Evolutionary conservation across 2,329 filamentous ascomycete genomes (phyloP), one percentile per base, ranked within the genome.

Genomic region (Mariannaea sp.): DNA sequence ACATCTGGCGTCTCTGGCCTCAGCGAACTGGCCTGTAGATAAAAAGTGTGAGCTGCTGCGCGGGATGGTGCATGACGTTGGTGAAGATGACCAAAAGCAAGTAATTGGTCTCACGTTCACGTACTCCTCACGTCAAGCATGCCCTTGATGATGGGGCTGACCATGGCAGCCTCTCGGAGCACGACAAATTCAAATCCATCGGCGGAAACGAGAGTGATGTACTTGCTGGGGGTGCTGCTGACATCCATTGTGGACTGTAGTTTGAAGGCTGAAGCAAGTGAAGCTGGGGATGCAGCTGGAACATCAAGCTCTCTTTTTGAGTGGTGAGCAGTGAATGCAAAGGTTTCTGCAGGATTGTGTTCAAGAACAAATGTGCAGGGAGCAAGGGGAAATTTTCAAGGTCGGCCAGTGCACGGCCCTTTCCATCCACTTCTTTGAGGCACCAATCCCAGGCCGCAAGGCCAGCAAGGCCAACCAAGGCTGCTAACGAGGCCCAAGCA

Each of bases 101-200:
- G 12, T 7, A 24, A 35, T 42, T 43, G 30, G 36, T n/a, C 12
- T 39, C 17, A 10, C 39, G 19, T 41, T 62, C 54, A 70, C 68
- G 63, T 67, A 87, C 86, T 87, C 62, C 80, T 79, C 13, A 85
- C 82, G 65, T 90, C 86, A 55, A 93, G 75, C 82, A 90, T 91
- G 69, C 84, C 81, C 73, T 84, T 88, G 74, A 93, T 87, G 53
- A 86, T 82, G 27, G 85, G 85, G 62, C 87, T 89, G 66, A 89
- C 77, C 65, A 83, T 77, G 55, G 88, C 84, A 3, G 88, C 86
- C 43, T 89, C 86, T 48, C 88, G 84, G 49, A 88, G 77, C 45
- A 92, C 80, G 58, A 89, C 83, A 69, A 90, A 92, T 75, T 91
- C 88, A 69, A 85, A 91, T 64, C 83, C 87, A 71, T 93, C 89